Evolutionary conservation across 148 eudicot species (phyloP).

Genomic region (Cornus florida): DNA sequence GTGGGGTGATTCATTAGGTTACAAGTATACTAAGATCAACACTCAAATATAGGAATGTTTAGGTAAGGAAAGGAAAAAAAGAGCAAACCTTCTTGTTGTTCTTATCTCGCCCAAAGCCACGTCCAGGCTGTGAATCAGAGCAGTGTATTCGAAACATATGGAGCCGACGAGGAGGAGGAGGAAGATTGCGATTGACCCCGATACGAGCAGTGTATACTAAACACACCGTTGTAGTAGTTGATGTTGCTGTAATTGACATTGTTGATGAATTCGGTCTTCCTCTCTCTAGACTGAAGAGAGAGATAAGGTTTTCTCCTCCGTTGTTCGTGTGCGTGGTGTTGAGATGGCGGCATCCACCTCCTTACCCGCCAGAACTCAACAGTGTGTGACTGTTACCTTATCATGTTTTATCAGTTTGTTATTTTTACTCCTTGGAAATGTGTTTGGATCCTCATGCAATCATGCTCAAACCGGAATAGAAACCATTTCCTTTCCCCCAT

Average conservation of each 20-base stretch:
- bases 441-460: too few relatives aligned
- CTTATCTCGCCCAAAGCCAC: slow-evolving; percentile 19
- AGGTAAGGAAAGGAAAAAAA: background rate
- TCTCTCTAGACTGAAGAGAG: background rate
- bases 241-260: background rate
- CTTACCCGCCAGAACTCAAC: background rate
- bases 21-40: background rate
- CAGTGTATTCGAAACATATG: slow-evolving; percentile 4
- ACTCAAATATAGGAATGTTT: background rate
- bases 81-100: background rate
- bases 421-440: too few relatives aligned
- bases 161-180: background rate
- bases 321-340: background rate
- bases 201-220: too few relatives aligned
- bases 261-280: background rate
- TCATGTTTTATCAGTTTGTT: too few relatives aligned
- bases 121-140: slow-evolving; percentile 24
- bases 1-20: background rate
- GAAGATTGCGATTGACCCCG: background rate
- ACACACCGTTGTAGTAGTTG: background rate
- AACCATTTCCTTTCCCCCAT: too few relatives aligned
- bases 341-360: too few relatives aligned
- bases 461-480: too few relatives aligned
- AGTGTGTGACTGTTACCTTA: too few relatives aligned
- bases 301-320: background rate